Base-by-base conservation (phyloP, 2,329 filamentous ascomycete genomes). In the Fusarium setosum region DNA sequence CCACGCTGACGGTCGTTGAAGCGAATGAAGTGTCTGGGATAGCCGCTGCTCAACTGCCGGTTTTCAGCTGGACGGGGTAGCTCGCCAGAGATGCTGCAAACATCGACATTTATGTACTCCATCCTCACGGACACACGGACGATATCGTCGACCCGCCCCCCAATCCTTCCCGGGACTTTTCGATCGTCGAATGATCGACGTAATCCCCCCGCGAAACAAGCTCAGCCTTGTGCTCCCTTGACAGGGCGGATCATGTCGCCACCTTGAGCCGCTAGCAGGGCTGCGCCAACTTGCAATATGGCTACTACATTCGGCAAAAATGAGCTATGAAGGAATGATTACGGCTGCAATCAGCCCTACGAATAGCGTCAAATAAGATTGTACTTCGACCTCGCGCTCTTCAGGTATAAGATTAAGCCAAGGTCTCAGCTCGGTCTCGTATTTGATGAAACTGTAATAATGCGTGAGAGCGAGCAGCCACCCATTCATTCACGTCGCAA, bases 141-240 rank as follows among this genome's bases (percentile, higher is more conserved):
- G 3, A 29, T 12, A 29, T 29, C 26, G 9, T 29, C 12, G 9
- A 12, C 26, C 26, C 9, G 26, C 26, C 12, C 26, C 9, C 26
- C 26, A 29, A 29, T 29, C 26, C 26, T 29, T 29, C n/a, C n/a
- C 26, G 26, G 26, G 26, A 29, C 26, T 29, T 29, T 29, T 29
- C 18, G 11, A 61, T 53, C 34, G 34, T 52, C 55, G 21, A 50
- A 49, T n/a, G 24, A 35, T 60, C 59, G 6, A 32, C 15, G 41
- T 12, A n/a, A n/a, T n/a, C n/a, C n/a, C n/a, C n/a, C n/a, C n/a
- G n/a, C n/a, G 42, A 38, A 34, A 49, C 31, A 35, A 11, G 6
- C 64, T 68, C 56, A 59, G 64, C 64, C 64, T 37, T 67, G 60
- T 57, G 13, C 40, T 47, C 17, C 34, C 40, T 23, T 20, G 6